Base-by-base conservation (phyloP, 1,139 yeast species). In the Zygoascus sp. region DNA sequence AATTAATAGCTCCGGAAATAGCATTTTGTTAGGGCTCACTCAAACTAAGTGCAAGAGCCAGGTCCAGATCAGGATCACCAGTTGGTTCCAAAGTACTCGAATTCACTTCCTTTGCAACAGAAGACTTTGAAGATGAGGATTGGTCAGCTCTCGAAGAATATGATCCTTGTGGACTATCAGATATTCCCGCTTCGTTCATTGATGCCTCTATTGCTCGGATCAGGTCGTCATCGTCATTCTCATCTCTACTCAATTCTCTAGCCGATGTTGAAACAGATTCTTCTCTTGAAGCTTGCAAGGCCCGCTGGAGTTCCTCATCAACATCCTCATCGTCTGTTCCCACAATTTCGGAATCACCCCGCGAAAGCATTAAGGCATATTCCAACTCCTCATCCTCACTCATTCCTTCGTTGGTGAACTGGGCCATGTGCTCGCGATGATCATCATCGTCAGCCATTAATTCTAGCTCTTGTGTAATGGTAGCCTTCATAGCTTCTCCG, bases 341-440 rank as follows among this genome's bases (percentile, higher is more conserved):
- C 17, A 55, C 59, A 6, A 52, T 55, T 19, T 44, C 37, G 5
- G 38, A 23, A 22, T 43, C 37, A 9, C 20, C 40, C 7, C 40
- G 47, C 4, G 46, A 37, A 28, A 67, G 56, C 64, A 68, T 61
- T 53, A 73, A 45, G 0, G 77, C 77, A 51, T 70, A 70, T 45
- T 65, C 62, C 40, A 72, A 50, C 50, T 72, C 75, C 22, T 72
- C 66, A 32, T 72, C 74, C 37, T 73, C 76, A 16, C 68, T 69
- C 42, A 71, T 59, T 20, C 65, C 53, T 44, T 64, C 68, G 11
- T 67, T 68, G 46, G 64, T 61, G 50, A 62, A 66, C 25, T 56
- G 52, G 27, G 51, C 55, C 11, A 58, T 44, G 4, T 51, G 53
- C 46, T 59, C 59, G 30, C 63, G 63, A 22, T 64, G 69, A 41